Percentiles rank a stretch among this genome's conserved stretches.
Evolutionary conservation across 805 yeast genomes (phyloP).

Genomic region (Scheffersomyces amazonensis): DNA sequence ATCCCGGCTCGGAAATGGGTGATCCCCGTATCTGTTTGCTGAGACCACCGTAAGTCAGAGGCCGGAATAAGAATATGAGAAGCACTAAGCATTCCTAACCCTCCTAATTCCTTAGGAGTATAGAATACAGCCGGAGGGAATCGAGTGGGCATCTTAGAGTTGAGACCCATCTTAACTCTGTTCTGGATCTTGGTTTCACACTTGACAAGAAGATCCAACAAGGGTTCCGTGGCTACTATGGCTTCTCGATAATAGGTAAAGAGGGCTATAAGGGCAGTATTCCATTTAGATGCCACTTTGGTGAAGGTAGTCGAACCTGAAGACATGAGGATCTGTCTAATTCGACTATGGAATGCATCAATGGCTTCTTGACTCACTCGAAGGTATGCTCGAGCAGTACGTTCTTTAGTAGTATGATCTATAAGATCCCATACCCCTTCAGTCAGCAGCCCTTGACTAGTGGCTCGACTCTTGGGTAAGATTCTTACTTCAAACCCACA

Average conservation of each 20-base stretch:
- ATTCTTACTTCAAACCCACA: slow-evolving; percentile 94
- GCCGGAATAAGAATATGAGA: slow-evolving; percentile 94
- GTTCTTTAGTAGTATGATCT: slow-evolving; percentile 67
- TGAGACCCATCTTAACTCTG: slow-evolving; percentile 88
- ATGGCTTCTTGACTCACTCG: slow-evolving; percentile 82
- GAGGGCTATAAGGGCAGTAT: slow-evolving; percentile 80
- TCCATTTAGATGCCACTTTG: slow-evolving; percentile 94
- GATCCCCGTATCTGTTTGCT: slow-evolving; percentile 90
- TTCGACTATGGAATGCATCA: slow-evolving; percentile 74
- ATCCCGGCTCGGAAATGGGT: slow-evolving; percentile 94
- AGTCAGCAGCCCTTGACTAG: slow-evolving; percentile 49
- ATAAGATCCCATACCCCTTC: slow-evolving; percentile 94
- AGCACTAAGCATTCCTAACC: slow-evolving; percentile 96
- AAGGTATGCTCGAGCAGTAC: slow-evolving; percentile 84
- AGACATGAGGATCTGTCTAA: slow-evolving; percentile 88
- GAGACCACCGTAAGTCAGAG: slow-evolving; percentile 86
- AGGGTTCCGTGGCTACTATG: slow-evolving; percentile 71
- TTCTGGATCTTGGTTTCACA: slow-evolving; percentile 93
- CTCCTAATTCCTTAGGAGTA: slow-evolving; percentile 96
- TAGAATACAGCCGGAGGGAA: slow-evolving; percentile 99
- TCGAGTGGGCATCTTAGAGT: slow-evolving; percentile 97
- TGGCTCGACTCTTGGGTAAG: slow-evolving; percentile 65
- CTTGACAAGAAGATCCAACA: slow-evolving; percentile 80
- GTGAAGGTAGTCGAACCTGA: slow-evolving; percentile 96
- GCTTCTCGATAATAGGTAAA: slow-evolving; percentile 95